Conservation (phyloP, 192 early-diverging fungal genomes). For the Backusella westeae region DNA sequence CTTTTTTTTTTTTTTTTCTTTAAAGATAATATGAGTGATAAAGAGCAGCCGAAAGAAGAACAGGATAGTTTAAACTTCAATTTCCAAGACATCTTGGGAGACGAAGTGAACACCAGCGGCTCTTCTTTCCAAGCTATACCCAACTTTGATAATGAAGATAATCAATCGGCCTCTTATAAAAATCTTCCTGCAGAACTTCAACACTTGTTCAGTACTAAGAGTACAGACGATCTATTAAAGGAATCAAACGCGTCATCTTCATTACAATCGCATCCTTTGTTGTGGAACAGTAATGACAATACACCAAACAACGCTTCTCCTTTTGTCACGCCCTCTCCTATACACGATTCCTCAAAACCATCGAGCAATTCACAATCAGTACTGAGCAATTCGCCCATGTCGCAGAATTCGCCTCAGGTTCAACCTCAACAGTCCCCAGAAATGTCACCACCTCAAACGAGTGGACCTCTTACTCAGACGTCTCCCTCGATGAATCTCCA, state of each 20-base stretch:
- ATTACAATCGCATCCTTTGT: background rate
- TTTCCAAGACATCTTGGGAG: conserved; percentile 23
- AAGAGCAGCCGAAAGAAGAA: conserved; percentile 3
- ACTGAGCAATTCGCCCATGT: background rate
- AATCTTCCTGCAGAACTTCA: conserved; percentile 25
- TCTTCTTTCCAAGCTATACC: conserved; percentile 15
- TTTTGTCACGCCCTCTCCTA: background rate
- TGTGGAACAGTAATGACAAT: conserved; percentile 3
- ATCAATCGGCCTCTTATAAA: conserved; percentile 2
- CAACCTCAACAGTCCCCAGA: background rate
- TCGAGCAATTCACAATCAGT: conserved; percentile 1
- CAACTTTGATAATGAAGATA: conserved; percentile 15
- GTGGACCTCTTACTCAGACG: background rate
- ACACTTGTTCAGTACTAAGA: conserved; percentile 14
- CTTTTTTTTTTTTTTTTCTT: background rate
- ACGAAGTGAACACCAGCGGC: background rate
- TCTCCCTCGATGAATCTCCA: background rate
- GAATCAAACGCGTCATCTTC: conserved; percentile 11
- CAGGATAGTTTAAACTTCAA: conserved; percentile 14
- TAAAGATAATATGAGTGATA: background rate
- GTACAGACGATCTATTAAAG: conserved; percentile 16
- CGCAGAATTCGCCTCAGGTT: conserved; percentile 1
- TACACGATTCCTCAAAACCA: background rate
- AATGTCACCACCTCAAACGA: background rate
- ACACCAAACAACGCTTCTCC: background rate